Evolutionary conservation across 208 protist genomes (phyloP).

Genomic region (Crithidia sp.): DNA sequence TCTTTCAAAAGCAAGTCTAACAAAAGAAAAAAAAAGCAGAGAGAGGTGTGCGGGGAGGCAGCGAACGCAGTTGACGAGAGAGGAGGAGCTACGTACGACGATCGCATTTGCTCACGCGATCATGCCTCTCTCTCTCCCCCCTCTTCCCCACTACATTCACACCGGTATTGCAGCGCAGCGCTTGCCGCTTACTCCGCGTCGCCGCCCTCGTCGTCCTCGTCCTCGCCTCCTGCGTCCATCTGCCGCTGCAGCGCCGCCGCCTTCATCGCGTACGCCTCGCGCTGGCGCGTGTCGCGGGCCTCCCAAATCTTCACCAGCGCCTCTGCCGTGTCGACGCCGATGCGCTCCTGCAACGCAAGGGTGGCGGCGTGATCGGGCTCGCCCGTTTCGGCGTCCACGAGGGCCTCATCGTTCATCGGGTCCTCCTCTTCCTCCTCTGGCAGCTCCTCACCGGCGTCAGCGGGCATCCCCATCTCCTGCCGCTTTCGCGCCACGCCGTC

Average conservation of each 20-base stretch:
- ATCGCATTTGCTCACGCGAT: no score
- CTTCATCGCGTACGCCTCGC: conserved; percentile 51
- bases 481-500: conserved; percentile 55
- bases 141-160: no score
- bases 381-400: conserved; percentile 69
- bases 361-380: conserved; percentile 58
- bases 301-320: conserved; percentile 77
- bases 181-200: conserved; percentile 14
- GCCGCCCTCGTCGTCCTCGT: conserved; percentile 63
- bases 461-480: conserved; percentile 48
- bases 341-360: conserved; percentile 48
- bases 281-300: conserved; percentile 47
- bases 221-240: conserved; percentile 46
- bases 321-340: conserved; percentile 81
- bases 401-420: conserved; percentile 68
- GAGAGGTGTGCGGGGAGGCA: no score
- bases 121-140: no score
- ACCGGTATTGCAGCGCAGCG: no score
- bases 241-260: conserved; percentile 45
- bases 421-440: conserved; percentile 82
- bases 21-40: no score
- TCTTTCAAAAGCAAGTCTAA: no score
- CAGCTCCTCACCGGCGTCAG: conserved; percentile 52
- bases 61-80: no score
- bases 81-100: no score